Base-by-base conservation (phyloP, 495 filamentous ascomycete genomes). In the Xylaria flabelliformis region DNA sequence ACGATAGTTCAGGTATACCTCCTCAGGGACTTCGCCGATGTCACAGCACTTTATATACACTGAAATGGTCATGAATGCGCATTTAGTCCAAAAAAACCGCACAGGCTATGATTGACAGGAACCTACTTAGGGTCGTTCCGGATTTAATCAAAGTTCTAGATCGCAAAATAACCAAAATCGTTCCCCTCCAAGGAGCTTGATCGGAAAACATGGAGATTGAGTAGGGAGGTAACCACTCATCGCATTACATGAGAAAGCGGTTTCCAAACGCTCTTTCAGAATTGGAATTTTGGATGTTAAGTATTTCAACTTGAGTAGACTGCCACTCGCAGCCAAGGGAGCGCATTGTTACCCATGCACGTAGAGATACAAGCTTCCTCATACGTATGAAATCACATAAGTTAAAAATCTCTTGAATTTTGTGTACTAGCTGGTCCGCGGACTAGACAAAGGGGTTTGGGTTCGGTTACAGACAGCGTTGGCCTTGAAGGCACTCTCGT, bases 401-500 rank as follows among this genome's bases (percentile, higher is more conserved):
- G 17, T 10, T 24, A 26, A 56, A 51, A 51, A 24, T 51, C 48
- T 24, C n/a, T 21, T 10, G 1, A 3, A n/a, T n/a, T 17, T 1
- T 4, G 17, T 48, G 44, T 48, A 48, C 19, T 48, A 19, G 44
- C 44, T 48, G 7, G 44, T 7, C 44, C 44, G 19, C 44, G 15
- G 44, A 13, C 44, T 19, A 8, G 5, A 48, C 7, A n/a, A 48
- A 8, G 15, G 4, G 17, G 3, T 1, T n/a, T 19, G 15, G 15
- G 17, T 48, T 48, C 44, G 44, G 19, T 48, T 48, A 17, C 6
- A 5, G 6, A 48, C 4, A 17, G 17, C 4, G 44, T 17, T n/a
- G 44, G 1, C 15, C 44, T 19, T 19, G 44, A 15, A 15, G 44
- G 15, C 4, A 46, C 44, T 46, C 44, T 15, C 15, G 21, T 98